Conservation (phyloP, 345 rosid species). For the Lumnitzera littorea region DNA sequence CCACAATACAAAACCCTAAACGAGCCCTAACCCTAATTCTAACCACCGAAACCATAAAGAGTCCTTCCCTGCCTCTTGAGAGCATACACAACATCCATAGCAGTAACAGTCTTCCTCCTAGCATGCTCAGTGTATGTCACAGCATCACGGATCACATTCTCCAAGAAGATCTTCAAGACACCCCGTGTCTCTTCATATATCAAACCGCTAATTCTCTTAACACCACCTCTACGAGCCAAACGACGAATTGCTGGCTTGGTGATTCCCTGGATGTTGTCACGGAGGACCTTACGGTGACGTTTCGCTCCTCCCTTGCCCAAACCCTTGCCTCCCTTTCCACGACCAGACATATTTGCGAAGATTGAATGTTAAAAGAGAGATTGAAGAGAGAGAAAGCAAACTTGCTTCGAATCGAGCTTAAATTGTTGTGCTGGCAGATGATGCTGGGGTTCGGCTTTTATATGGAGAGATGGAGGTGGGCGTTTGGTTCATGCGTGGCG, state of each 20-base stretch:
- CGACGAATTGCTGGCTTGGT: constrained; percentile 43
- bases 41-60: constrained; percentile 35
- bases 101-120: constrained; percentile 34
- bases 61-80: constrained; percentile 39
- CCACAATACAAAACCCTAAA: neutral
- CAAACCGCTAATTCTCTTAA: constrained; percentile 46
- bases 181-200: constrained; percentile 54
- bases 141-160: constrained; percentile 41
- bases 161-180: constrained; percentile 45
- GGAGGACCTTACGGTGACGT: constrained; percentile 44
- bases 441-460: neutral
- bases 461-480: neutral
- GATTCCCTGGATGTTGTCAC: constrained; percentile 58
- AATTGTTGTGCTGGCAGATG: neutral
- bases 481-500: too few relatives aligned
- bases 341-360: constrained; percentile 32
- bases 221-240: constrained; percentile 46
- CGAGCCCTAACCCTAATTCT: neutral
- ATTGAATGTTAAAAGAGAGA: neutral
- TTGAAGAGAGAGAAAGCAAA: neutral
- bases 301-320: constrained; percentile 59
- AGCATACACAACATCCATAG: constrained; percentile 40
- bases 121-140: constrained; percentile 41
- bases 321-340: constrained; percentile 63
- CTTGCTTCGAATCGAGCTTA: neutral